Evolutionary conservation across 1,284 basidiomycete genomes (phyloP), one percentile per base, ranked within the genome.

Genomic region (Prillingera fragicola): DNA sequence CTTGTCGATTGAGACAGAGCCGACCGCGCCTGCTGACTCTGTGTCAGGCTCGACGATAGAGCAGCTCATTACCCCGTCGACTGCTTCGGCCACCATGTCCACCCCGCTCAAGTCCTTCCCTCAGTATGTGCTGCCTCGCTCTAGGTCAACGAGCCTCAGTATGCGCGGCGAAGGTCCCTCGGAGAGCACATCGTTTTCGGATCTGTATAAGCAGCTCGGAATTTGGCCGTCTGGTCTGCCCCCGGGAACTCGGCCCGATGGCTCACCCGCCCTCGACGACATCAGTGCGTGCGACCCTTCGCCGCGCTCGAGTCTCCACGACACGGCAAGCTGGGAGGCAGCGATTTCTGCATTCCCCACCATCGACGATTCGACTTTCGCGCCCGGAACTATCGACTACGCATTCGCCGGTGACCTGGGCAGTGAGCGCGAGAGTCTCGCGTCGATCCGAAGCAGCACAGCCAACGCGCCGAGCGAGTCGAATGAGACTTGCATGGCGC

Each of bases 151-250:
- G 9, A 61, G 60, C 40, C 61, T 65, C 59, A 57, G 51, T 17
- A 42, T 62, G 21, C 55, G 56, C 28, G 48, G 58, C 13, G 60
- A n/a, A n/a, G 27, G 21, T 8, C 33, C 18, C 32, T 12, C 9
- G 14, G 31, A 38, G 21, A 34, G 40, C 27, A 29, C 31, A 8
- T 34, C 26, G 46, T 70, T 70, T 52, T 63, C 62, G 44, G 63
- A 70, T 38, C 48, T 70, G 21, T 70, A 68, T 45, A 56, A 62
- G 41, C 63, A 68, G 39, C 53, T 70, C 1, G 67, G 66, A 4
- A 65, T 70, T 23, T 62, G 59, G 57, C 67, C 67, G 1, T 33
- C 43, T 15, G 38, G 27, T 33, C 21, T 15, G 27, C 36, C 25
- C 15, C 33, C 12, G 12, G 13, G 23, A 38, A 14, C 24, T n/a